Evolutionary conservation across 225 moss, liverwort and hornwort genomes (phyloP).

Genomic region (Lunularia cruciata): DNA sequence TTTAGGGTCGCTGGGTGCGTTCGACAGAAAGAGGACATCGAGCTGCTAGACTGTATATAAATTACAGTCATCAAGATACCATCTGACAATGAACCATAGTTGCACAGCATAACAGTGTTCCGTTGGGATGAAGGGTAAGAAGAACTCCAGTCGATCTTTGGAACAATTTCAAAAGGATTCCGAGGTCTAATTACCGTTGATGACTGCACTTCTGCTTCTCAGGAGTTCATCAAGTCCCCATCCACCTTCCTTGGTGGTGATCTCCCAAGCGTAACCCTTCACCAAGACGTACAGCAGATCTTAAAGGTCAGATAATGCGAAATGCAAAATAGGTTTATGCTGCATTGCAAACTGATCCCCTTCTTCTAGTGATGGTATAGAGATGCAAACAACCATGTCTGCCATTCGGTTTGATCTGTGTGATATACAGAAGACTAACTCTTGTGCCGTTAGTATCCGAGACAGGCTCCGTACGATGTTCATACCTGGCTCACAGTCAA

Average conservation of each 20-base stretch:
- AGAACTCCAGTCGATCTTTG: not conserved
- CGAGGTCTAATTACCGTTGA: conserved; percentile 73
- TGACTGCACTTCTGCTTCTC: conserved; percentile 71
- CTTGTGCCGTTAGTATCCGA: not conserved
- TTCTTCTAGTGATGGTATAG: too few species aligned
- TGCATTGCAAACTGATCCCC: not conserved
- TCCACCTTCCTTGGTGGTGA: conserved; percentile 91
- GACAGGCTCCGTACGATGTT: not conserved
- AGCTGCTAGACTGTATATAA: not conserved
- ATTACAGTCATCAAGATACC: not conserved
- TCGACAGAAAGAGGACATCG: too few species aligned
- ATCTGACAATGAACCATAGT: too few species aligned
- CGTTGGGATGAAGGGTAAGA: too few species aligned
- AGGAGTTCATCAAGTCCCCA: conserved; percentile 87
- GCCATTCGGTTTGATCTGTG: too few species aligned
- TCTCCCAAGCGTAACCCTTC: conserved; percentile 95
- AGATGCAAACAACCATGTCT: too few species aligned
- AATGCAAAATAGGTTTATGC: not conserved
- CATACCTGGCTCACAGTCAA: conserved; percentile 78
- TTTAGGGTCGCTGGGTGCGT: too few species aligned
- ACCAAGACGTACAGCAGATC: not conserved
- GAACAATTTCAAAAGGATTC: too few species aligned
- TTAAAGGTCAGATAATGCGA: not conserved
- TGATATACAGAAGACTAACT: not conserved
- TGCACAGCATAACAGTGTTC: too few species aligned